phyloP scores from a whole-genome alignment of 257 asterid species.

The Nicotiana knightiana region DNA sequence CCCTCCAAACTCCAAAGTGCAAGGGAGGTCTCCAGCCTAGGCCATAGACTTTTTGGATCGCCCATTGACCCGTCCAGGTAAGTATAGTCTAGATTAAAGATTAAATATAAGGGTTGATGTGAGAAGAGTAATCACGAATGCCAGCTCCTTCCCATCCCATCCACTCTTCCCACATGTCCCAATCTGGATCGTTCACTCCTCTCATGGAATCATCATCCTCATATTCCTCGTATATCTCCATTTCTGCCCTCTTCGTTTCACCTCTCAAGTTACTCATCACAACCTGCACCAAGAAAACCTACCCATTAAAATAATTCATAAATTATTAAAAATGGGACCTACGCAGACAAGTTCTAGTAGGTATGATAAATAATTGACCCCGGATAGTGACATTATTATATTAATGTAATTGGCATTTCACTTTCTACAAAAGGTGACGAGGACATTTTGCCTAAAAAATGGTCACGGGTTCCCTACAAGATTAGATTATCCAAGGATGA shows the following conservation, averaged over 20 bases:
- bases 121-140: conserved; percentile 74
- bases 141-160: conserved; percentile 99
- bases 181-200: conserved; percentile 4
- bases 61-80: conserved; percentile 27
- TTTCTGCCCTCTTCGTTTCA: conserved; percentile 22
- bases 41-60: conserved; percentile 21
- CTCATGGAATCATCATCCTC: conserved; percentile 21
- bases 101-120: conserved; percentile 39
- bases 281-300: conserved; percentile 31
- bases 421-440: neutral
- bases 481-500: neutral
- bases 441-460: neutral
- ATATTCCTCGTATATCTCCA: conserved; percentile 15
- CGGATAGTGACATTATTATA: neutral
- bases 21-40: neutral
- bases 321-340: neutral
- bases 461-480: neutral
- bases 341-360: neutral
- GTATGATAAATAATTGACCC: neutral
- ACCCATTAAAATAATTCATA: neutral
- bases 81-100: conserved; percentile 14
- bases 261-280: conserved; percentile 67
- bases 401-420: neutral
- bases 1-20: neutral
- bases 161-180: conserved; percentile 95